phyloP scores from a whole-genome alignment of 176 grass and related monocot genomes.

The Zizania latifolia region DNA sequence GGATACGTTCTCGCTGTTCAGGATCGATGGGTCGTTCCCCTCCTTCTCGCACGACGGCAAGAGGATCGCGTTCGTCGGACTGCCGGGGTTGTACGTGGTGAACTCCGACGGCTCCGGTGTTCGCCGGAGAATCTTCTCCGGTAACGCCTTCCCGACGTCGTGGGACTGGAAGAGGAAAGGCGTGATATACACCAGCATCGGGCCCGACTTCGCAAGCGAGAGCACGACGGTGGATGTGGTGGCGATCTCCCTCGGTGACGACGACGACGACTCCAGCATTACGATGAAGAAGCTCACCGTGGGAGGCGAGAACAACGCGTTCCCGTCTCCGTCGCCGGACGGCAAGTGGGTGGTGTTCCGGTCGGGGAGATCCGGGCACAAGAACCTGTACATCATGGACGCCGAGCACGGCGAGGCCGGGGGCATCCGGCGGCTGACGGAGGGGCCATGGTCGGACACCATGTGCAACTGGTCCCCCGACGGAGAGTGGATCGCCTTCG shows the following conservation, averaged over 20 bases:
- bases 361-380: conserved; percentile 64
- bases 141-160: conserved; percentile 67
- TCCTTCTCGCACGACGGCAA: conserved; percentile 86
- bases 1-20: conserved; percentile 69
- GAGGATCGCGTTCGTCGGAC: conserved; percentile 58
- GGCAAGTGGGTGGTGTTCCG: conserved; percentile 92
- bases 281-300: conserved; percentile 61
- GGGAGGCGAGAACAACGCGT: conserved; percentile 68
- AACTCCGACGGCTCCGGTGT: conserved; percentile 68
- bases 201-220: conserved; percentile 56
- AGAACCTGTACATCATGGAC: conserved; percentile 92
- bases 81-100: conserved; percentile 73
- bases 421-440: conserved; percentile 49
- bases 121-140: conserved; percentile 40
- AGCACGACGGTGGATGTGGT: conserved; percentile 68
- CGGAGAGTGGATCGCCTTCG: conserved; percentile 92
- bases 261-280: background rate
- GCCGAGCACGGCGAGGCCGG: conserved; percentile 58
- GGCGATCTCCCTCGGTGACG: conserved; percentile 45
- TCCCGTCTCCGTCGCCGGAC: conserved; percentile 84
- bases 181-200: conserved; percentile 68
- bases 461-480: conserved; percentile 97
- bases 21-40: conserved; percentile 76
- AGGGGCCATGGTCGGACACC: conserved; percentile 79
- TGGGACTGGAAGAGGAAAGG: conserved; percentile 95